Evolutionary conservation across 2,329 filamentous ascomycete species (phyloP), one percentile per base, ranked within the genome.

Genomic region (Ilyonectria destructans): DNA sequence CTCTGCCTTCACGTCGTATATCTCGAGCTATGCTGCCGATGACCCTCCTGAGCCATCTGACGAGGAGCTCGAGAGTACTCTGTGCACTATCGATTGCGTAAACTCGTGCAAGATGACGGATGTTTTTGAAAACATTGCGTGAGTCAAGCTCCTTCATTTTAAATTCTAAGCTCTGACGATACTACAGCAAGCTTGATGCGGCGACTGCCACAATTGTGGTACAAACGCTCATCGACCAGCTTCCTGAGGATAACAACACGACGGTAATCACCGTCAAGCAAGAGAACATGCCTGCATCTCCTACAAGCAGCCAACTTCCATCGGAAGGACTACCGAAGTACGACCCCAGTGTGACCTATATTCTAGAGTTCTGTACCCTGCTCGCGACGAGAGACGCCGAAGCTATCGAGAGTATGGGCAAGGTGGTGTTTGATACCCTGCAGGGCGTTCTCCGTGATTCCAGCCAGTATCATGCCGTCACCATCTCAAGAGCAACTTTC

Each of bases 21-120:
- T 99, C 35, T 97, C 95, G n/a, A 98, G 96, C 80, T 98, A 99
- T 79, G 96, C 97, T 48, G 97, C 96, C 12, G 96, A 98, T 80
- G 96, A 99, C 77, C 96, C 96, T 13, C 96, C 96, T 0, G 96
- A 99, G 82, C 96, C 96, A 2, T 98, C 96, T 1, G 95, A 98
- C 71, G 96, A 98, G 79, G 96, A 99, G 80, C 87, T 99, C 33
- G 96, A 99, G 77, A 97, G 96, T 78, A 98, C 96, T 0, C 85
- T 99, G 10, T 96, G 93, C 78, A 96, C 96, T 1, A 93, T 98
- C 3, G 96, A 98, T 79, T 99, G 96, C 76, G 91, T 99, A 48
- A 96, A 93, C 74, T 92, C 94, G 51, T 99, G 96, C 79, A 91
- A 92, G 62, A 92, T 98, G 77, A 90, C 91, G 66, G 90, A 93